Percentiles rank a stretch among this genome's conserved stretches.
These are phyloP conservation scores for Carnegiea gigantea DNA, from an alignment of 179 eudicot species.

Conservation along the genomic window DNA sequence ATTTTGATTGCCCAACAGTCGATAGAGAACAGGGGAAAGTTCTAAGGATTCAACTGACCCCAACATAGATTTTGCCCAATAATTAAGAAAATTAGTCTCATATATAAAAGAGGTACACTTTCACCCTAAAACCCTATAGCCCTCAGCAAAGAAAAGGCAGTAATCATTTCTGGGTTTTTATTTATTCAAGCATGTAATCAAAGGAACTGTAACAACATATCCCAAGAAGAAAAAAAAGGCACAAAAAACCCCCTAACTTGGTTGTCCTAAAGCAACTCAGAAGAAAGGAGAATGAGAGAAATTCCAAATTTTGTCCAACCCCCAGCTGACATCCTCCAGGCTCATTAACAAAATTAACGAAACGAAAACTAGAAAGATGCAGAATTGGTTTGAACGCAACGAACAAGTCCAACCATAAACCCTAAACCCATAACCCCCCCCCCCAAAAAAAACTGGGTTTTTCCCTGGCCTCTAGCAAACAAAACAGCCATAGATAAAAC, in stretches of 20 bases:
- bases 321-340: too few relatives aligned
- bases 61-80: background rate
- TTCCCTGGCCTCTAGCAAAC: background rate
- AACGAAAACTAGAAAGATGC: background rate
- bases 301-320: too few relatives aligned
- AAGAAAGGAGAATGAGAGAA: too few relatives aligned
- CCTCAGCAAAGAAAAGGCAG: background rate
- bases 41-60: background rate
- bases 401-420: background rate
- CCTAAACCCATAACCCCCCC: constrained; percentile 11
- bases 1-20: background rate
- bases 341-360: background rate
- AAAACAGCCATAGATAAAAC: background rate
- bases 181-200: background rate
- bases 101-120: background rate
- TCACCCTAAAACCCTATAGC: constrained; percentile 12
- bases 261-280: background rate
- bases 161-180: background rate
- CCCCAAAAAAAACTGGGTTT: background rate
- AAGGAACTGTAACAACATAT: background rate
- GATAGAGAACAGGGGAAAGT: background rate
- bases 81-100: background rate
- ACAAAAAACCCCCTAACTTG: background rate
- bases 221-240: background rate
- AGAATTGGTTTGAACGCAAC: too few relatives aligned